Percentiles rank a stretch among this genome's conserved stretches.
phyloP scores from a whole-genome alignment of 2,329 filamentous ascomycete genomes.

The Aurifilum marmelostoma region DNA sequence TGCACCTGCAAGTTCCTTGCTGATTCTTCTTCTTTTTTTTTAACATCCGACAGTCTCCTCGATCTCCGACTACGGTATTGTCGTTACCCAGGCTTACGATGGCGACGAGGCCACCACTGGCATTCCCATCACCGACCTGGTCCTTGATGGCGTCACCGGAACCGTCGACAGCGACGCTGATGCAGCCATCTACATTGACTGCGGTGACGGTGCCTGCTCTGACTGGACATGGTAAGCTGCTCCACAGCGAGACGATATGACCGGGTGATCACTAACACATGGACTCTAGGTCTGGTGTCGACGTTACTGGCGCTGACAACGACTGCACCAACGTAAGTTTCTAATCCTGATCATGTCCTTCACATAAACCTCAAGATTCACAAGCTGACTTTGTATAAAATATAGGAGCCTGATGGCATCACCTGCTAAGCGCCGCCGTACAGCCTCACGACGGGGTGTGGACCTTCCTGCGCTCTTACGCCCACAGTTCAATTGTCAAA shows the following conservation, averaged over 20 bases:
- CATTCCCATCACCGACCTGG: slow-evolving; percentile 26
- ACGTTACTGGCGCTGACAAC: slow-evolving; percentile 19
- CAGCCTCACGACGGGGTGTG: neutral
- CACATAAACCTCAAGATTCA: neutral
- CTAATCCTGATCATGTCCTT: too few relatives aligned
- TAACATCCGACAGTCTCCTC: slow-evolving; percentile 3
- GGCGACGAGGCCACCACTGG: slow-evolving; percentile 23
- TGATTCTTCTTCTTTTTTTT: slow-evolving; percentile 20
- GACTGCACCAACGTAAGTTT: slow-evolving; percentile 22
- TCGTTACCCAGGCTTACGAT: slow-evolving; percentile 29
- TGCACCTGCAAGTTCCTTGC: neutral
- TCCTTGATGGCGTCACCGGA: slow-evolving; percentile 19
- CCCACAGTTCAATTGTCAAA: neutral
- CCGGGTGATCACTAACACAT: neutral
- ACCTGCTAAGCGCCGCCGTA: neutral
- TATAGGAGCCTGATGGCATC: slow-evolving; percentile 2
- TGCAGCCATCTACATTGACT: slow-evolving; percentile 25
- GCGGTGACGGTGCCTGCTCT: slow-evolving; percentile 24
- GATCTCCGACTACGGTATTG: slow-evolving; percentile 25
- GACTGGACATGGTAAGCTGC: slow-evolving; percentile 24
- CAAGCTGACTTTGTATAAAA: neutral
- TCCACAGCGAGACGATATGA: neutral
- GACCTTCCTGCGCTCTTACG: neutral
- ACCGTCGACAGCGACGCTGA: slow-evolving; percentile 16
- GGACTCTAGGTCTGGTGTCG: neutral